A percentile compares a stretch with the other conserved stretches of the same genome.
These are phyloP conservation scores for Tephrocybe sp. DNA, from an alignment of 768 basidiomycete species.

Conservation along the genomic window DNA sequence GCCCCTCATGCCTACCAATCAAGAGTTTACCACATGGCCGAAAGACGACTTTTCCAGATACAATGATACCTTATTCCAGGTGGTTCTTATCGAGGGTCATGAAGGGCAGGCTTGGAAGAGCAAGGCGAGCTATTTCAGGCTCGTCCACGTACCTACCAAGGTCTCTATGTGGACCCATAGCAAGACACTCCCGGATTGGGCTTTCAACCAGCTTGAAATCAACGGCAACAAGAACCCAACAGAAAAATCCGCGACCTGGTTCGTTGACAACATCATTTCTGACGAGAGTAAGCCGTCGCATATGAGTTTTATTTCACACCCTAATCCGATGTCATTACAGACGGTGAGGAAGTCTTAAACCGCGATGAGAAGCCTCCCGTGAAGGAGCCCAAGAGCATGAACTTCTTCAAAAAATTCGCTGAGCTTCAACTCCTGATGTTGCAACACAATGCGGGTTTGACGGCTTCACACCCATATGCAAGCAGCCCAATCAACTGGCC, in stretches of 20 bases:
- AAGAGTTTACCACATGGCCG: conserved; percentile 94
- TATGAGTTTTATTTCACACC: conserved; percentile 3
- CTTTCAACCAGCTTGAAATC: conserved; percentile 94
- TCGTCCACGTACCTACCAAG: conserved; percentile 85
- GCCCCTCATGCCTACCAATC: conserved; percentile 95
- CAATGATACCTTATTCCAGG: conserved; percentile 87
- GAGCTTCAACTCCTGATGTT: conserved; percentile 95
- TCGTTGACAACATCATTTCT: conserved; percentile 76
- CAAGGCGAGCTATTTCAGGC: conserved; percentile 90
- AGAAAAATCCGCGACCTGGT: conserved; percentile 88
- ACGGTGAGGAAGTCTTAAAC: conserved; percentile 53
- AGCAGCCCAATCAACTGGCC: conserved; percentile 98
- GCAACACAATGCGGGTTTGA: conserved; percentile 98
- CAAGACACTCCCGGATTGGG: conserved; percentile 92
- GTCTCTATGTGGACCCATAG: conserved; percentile 94
- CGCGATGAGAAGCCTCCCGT: conserved; percentile 49
- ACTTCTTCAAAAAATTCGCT: conserved; percentile 92
- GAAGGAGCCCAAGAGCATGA: conserved; percentile 78
- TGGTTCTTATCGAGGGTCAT: conserved; percentile 70
- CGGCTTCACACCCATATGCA: conserved; percentile 97
- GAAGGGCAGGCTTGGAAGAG: conserved; percentile 88
- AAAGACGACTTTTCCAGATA: conserved; percentile 75
- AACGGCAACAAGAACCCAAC: conserved; percentile 93
- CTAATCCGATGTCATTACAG: conserved; percentile 28
- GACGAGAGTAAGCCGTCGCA: conserved; percentile 58